phyloP scores from a whole-genome alignment of 164 flowering plant genomes.

The Umbilicus rupestris region DNA sequence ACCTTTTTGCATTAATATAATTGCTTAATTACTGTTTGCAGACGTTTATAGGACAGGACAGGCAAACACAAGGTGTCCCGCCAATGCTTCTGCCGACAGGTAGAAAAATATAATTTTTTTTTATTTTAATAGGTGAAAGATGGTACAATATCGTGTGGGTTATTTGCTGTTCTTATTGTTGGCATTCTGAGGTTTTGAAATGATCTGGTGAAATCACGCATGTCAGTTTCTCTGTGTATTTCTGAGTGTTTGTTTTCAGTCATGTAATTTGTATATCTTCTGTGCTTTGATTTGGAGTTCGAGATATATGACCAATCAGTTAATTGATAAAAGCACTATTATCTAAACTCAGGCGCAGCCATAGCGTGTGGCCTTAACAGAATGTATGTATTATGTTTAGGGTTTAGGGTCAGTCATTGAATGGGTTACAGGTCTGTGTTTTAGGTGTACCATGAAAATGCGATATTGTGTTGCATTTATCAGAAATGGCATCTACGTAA shows the following conservation, averaged over 20 bases:
- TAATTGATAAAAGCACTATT: background rate
- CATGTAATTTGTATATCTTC: background rate
- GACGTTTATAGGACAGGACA: background rate
- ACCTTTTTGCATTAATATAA: background rate
- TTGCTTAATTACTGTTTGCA: background rate
- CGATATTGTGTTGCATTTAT: background rate
- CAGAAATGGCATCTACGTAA: background rate
- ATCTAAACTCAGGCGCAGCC: background rate
- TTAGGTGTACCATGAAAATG: background rate
- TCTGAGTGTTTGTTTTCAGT: background rate
- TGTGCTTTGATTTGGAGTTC: background rate
- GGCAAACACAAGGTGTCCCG: background rate
- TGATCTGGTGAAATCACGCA: background rate
- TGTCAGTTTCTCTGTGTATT: background rate
- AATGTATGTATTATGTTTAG: background rate
- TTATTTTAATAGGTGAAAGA: constrained; percentile 6
- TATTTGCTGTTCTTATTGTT: background rate
- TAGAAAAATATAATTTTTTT: background rate
- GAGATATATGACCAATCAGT: background rate
- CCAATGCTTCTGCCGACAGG: too few species aligned
- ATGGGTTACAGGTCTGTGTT: background rate
- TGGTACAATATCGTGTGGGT: background rate
- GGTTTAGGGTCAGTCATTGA: background rate
- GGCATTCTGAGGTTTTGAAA: constrained; percentile 1
- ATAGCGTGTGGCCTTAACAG: background rate